These are phyloP conservation scores for Trichoderma harzianum DNA, from an alignment of 2,329 filamentous ascomycete genomes.

Conservation along the genomic window DNA sequence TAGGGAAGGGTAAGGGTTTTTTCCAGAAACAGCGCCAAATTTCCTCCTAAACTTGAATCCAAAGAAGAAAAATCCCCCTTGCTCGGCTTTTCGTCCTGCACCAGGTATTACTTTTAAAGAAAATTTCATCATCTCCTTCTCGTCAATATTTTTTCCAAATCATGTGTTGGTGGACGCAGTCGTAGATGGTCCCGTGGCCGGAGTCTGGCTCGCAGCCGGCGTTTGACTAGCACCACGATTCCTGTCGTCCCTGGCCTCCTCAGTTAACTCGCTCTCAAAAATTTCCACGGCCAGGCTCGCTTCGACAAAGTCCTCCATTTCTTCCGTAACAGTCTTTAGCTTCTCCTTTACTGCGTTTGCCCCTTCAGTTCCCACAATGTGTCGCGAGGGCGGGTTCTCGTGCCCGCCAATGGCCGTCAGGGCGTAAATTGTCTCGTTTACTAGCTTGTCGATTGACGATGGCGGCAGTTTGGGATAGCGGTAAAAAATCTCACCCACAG, in stretches of 20 bases:
- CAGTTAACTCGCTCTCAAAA: constrained; percentile 54
- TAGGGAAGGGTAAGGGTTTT: background rate
- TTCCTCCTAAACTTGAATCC: background rate
- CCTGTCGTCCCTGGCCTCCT: constrained; percentile 46
- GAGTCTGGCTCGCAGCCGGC: background rate
- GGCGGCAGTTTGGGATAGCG: constrained; percentile 72
- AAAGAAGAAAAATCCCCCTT: background rate
- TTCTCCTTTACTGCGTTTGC: constrained; percentile 90
- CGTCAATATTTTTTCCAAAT: background rate
- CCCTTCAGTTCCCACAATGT: constrained; percentile 90
- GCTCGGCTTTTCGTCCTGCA: background rate
- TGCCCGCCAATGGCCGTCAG: constrained; percentile 90
- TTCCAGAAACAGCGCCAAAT: background rate
- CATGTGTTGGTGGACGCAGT: background rate
- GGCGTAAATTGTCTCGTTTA: constrained; percentile 86
- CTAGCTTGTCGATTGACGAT: constrained; percentile 66
- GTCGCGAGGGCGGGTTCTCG: constrained; percentile 89
- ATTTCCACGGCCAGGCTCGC: constrained; percentile 84
- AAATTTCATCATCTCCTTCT: background rate
- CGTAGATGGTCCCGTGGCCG: constrained; percentile 6
- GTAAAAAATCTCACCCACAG: constrained; percentile 50
- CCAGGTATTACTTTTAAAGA: background rate
- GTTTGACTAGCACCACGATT: constrained; percentile 27
- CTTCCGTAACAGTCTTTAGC: constrained; percentile 91
- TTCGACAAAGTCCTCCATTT: constrained; percentile 93